A percentile compares a stretch with the other conserved stretches of the same genome.
These are phyloP conservation scores for Xylaria cubensis DNA, from an alignment of 495 filamentous ascomycete species.

Conservation along the genomic window DNA sequence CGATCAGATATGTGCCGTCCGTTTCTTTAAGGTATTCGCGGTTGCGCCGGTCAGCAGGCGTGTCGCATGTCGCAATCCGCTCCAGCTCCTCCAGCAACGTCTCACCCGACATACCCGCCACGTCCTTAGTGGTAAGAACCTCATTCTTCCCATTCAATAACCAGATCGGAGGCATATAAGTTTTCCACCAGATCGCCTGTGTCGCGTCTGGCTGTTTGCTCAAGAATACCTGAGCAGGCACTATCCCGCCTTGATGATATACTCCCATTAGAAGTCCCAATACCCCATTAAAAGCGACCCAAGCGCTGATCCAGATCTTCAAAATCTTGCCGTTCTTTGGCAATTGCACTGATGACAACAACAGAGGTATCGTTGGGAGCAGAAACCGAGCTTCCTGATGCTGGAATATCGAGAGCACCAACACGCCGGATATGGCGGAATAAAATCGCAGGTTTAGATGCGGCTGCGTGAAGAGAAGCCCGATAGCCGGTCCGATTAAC, in stretches of 20 bases:
- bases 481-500: conserved; percentile 85
- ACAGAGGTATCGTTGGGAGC: conserved; percentile 84
- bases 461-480: conserved; percentile 67
- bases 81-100: conserved; percentile 66
- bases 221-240: conserved; percentile 76
- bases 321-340: conserved; percentile 60
- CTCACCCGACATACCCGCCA: conserved; percentile 78
- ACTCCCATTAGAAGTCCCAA: conserved; percentile 86
- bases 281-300: conserved; percentile 82
- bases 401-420: conserved; percentile 80
- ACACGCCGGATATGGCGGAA: conserved; percentile 82
- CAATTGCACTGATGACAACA: conserved; percentile 81
- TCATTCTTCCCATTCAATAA: conserved; percentile 78
- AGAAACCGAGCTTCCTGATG: conserved; percentile 97
- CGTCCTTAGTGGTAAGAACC: conserved; percentile 71
- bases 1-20: conserved; percentile 68
- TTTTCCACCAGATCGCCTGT: conserved; percentile 94
- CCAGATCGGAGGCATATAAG: conserved; percentile 93
- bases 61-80: conserved; percentile 64
- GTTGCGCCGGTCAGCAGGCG: conserved; percentile 55
- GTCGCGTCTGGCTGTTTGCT: conserved; percentile 65
- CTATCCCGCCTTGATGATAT: conserved; percentile 92
- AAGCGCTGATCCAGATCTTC: conserved; percentile 67
- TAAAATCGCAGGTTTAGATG: conserved; percentile 65
- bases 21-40: conserved; percentile 57